Evolutionary conservation across 371 early-diverging fungal genomes (phyloP), one percentile per base, ranked within the genome.

Genomic region (Haplosporangium sp.): DNA sequence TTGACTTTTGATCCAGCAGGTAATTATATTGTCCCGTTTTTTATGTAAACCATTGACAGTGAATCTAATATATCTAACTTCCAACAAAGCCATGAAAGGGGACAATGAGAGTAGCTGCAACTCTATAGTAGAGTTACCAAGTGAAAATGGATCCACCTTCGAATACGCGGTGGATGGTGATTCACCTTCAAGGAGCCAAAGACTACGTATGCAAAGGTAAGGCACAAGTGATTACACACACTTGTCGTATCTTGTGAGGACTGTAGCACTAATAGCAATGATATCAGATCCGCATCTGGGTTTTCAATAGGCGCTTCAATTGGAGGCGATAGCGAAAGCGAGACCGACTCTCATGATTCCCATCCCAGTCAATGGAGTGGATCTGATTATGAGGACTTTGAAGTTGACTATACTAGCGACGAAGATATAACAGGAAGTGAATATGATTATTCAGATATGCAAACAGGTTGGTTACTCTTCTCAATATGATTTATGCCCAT

Each of bases 1-100:
- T 85, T 88, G 56, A 83, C 87, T 8, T 75, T 85, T 1, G 88
- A 88, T 34, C 77, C 77, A 61, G 71, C 65, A 68, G 84, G 84
- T 84, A 76, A 44, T 83, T 67, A 71, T 66, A 45, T 17, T 17
- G n/a, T 35, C 13, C 2, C 48, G 5, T 38, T 53, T 19, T 1
- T n/a, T 37, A 52, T 6, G 5, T 39, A 37, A 35, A 39, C 34
- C 15, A 40, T 48, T 15, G 19, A 37, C 19, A 13, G 35, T 50
- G 20, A 34, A 10, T 27, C 11, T 4, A 9, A 13, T 45, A 57
- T 40, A 35, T 34, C 13, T 27, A 19, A 44, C 64, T 38, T 1
- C 10, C 17, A 37, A 34, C 34, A 9, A 17, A 74, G 75, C 75
- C 0, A 57, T 74, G 75, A 71, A 58, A 61, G 72, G 50, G 13